These are phyloP conservation scores for Harringtonia aguacate DNA, from an alignment of 2,329 filamentous ascomycete genomes.

Conservation along the genomic window DNA sequence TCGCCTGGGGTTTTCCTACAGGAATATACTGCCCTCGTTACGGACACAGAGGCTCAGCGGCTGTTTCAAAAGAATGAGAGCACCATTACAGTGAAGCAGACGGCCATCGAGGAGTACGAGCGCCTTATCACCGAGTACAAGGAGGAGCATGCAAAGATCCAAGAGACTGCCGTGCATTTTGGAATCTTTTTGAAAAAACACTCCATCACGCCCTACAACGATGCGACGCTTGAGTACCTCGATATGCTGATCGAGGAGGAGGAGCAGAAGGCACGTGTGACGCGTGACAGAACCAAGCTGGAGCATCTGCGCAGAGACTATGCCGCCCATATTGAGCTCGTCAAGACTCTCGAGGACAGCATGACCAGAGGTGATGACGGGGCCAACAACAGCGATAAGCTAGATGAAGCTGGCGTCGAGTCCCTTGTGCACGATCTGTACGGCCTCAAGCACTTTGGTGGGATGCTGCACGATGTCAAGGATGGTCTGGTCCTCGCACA, in stretches of 20 bases:
- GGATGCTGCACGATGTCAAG: constrained; percentile 2
- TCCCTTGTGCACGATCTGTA: not conserved
- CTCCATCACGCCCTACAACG: constrained; percentile 27
- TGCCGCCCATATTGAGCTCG: constrained; percentile 12
- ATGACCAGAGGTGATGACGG: not conserved
- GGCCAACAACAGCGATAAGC: not conserved
- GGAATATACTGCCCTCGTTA: constrained; percentile 12
- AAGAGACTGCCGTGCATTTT: constrained; percentile 24
- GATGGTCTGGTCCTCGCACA: not conserved
- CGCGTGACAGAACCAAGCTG: constrained; percentile 15
- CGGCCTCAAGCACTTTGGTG: constrained; percentile 2
- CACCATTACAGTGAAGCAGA: constrained; percentile 15
- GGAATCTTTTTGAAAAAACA: constrained; percentile 26
- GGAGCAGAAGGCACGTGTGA: constrained; percentile 19
- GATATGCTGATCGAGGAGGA: constrained; percentile 26
- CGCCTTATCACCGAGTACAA: constrained; percentile 17
- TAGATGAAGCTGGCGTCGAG: constrained; percentile 3
- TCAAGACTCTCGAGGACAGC: constrained; percentile 11
- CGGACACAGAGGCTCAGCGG: constrained; percentile 15
- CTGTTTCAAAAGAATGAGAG: constrained; percentile 15
- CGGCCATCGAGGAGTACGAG: constrained; percentile 15
- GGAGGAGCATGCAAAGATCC: constrained; percentile 21
- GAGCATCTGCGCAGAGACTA: constrained; percentile 13
- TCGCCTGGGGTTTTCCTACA: not conserved
- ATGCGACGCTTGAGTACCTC: constrained; percentile 27